These are phyloP conservation scores for Penicillium argentinense DNA, from an alignment of 495 filamentous ascomycete species.

Conservation along the genomic window DNA sequence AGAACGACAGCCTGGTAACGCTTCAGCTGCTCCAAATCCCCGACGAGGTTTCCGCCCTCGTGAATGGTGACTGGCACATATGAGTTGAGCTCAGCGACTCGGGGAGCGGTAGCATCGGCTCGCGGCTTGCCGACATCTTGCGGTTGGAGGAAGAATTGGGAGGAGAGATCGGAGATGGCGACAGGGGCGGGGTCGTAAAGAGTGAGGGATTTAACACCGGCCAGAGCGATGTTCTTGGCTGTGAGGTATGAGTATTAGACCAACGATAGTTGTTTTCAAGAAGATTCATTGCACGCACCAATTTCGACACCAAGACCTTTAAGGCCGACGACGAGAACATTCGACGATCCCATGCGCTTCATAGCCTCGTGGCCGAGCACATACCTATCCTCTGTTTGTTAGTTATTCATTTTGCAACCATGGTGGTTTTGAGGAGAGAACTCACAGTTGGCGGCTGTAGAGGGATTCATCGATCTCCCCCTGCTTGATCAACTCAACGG, in stretches of 20 bases:
- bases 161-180: constrained; percentile 81
- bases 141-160: constrained; percentile 91
- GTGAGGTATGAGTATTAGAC: constrained; percentile 8
- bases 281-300: constrained; percentile 43
- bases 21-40: constrained; percentile 73
- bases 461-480: constrained; percentile 92
- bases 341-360: constrained; percentile 97
- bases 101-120: constrained; percentile 80
- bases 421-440: not conserved
- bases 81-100: constrained; percentile 91
- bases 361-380: constrained; percentile 99
- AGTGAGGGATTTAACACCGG: constrained; percentile 87
- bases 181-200: constrained; percentile 82
- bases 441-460: constrained; percentile 91
- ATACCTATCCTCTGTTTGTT: constrained; percentile 55
- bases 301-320: constrained; percentile 97
- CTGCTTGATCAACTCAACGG: constrained; percentile 58
- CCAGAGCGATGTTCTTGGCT: constrained; percentile 98
- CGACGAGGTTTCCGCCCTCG: constrained; percentile 59
- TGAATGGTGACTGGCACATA: constrained; percentile 88
- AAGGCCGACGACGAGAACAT: constrained; percentile 88
- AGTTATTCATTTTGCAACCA: constrained; percentile 6
- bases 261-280: not conserved
- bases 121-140: constrained; percentile 92
- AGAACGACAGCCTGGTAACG: constrained; percentile 91